phyloP scores from a whole-genome alignment of 2,329 filamentous ascomycete species.

The Colletotrichum sp. region DNA sequence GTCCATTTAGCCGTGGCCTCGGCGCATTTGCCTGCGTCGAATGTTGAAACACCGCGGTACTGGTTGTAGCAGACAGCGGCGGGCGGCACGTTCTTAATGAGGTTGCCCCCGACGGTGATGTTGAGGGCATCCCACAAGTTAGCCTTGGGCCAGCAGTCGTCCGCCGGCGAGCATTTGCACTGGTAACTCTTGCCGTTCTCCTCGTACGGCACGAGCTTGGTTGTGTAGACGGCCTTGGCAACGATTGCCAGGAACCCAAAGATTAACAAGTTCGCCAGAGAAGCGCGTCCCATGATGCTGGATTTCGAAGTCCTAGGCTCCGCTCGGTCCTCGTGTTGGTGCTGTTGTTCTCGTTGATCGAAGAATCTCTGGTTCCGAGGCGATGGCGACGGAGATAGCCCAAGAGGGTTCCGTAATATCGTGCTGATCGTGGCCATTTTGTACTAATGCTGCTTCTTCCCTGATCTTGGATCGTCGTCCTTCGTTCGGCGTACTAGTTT shows the following conservation, averaged over 20 bases:
- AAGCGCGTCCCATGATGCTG: neutral
- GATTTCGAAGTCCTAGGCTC: neutral
- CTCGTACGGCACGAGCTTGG: neutral
- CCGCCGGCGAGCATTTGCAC: conserved; percentile 54
- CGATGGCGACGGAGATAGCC: neutral
- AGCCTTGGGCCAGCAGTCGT: conserved; percentile 53
- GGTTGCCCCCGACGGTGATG: conserved; percentile 47
- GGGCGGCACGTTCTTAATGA: conserved; percentile 53
- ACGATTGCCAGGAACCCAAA: neutral
- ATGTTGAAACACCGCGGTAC: conserved; percentile 32
- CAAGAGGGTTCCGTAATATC: neutral
- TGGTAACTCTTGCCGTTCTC: conserved; percentile 8
- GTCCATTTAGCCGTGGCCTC: conserved; percentile 34
- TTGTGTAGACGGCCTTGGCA: neutral
- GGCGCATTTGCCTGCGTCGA: conserved; percentile 38
- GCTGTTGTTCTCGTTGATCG: neutral
- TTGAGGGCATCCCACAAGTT: conserved; percentile 52
- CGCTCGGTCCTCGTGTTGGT: neutral
- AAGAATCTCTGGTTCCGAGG: neutral
- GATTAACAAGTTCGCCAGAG: neutral
- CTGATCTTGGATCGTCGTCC: neutral
- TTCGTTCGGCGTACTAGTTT: neutral
- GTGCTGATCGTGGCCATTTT: conserved; percentile 11
- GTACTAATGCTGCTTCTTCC: neutral
- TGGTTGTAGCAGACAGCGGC: conserved; percentile 48